Percentiles rank a stretch among this genome's conserved stretches.
phyloP scores from a whole-genome alignment of 2,329 filamentous ascomycete species.

The Rachicladosporium sp. region DNA sequence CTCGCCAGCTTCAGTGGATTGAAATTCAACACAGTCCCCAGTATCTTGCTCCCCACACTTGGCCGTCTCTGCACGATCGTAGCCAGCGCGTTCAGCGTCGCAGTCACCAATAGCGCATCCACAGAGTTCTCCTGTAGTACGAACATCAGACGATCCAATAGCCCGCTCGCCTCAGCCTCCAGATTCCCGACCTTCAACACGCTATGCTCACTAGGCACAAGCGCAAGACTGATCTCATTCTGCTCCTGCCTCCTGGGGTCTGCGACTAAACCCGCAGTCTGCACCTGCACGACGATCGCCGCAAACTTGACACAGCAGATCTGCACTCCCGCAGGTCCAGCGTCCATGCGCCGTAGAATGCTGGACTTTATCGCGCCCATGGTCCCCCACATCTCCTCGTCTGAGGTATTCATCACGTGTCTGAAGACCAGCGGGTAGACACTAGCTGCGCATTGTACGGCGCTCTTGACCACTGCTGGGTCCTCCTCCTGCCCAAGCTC shows the following conservation, averaged over 20 bases:
- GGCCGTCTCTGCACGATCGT: slow-evolving; percentile 72
- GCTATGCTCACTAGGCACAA: slow-evolving; percentile 73
- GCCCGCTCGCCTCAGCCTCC: slow-evolving; percentile 82
- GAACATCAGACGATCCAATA: slow-evolving; percentile 76
- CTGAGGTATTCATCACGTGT: slow-evolving; percentile 81
- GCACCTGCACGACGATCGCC: slow-evolving; percentile 81
- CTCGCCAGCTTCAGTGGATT: slow-evolving; percentile 70
- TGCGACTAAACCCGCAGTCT: slow-evolving; percentile 69
- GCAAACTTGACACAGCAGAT: slow-evolving; percentile 97
- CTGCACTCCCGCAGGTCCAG: slow-evolving; percentile 59
- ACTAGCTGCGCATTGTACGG: slow-evolving; percentile 79
- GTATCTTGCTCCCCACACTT: slow-evolving; percentile 69
- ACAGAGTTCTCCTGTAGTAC: slow-evolving; percentile 74
- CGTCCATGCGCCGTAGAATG: slow-evolving; percentile 82
- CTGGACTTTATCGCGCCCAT: slow-evolving; percentile 82
- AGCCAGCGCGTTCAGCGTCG: slow-evolving; percentile 79
- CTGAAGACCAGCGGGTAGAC: slow-evolving; percentile 85
- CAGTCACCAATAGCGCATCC: slow-evolving; percentile 78
- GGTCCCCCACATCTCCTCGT: slow-evolving; percentile 77
- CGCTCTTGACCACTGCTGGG: slow-evolving; percentile 66
- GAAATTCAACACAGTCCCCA: slow-evolving; percentile 77
- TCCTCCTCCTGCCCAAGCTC: slow-evolving; percentile 53
- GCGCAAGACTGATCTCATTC: slow-evolving; percentile 73
- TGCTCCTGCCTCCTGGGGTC: slow-evolving; percentile 73
- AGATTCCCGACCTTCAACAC: slow-evolving; percentile 67